Percentiles rank a stretch among this genome's conserved stretches.
phyloP scores from a whole-genome alignment of 306 rosid species.

The Mimosa pudica region DNA sequence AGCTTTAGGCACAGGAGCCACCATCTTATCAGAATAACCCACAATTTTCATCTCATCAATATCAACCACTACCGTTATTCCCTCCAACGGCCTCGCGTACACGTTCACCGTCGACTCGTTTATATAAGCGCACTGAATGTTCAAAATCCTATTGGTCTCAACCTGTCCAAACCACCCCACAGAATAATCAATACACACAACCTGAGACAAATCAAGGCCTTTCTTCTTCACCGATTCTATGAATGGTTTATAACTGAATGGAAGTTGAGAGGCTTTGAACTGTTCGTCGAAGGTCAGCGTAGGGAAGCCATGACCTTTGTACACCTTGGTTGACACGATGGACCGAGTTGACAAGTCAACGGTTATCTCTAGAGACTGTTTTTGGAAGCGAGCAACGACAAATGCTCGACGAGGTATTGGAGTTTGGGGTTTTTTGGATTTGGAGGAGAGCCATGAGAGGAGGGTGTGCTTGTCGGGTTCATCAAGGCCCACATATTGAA shows the following conservation, averaged over 20 bases:
- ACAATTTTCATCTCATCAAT: slow-evolving; percentile 28
- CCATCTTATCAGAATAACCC: slow-evolving; percentile 16
- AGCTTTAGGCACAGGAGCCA: slow-evolving; percentile 29
- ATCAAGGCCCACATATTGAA: slow-evolving; percentile 59
- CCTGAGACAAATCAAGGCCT: slow-evolving; percentile 30
- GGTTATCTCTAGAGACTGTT: slow-evolving; percentile 45
- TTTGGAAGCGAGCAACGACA: slow-evolving; percentile 43
- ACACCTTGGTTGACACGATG: slow-evolving; percentile 35
- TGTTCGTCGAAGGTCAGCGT: slow-evolving; percentile 38
- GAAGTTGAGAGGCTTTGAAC: not conserved
- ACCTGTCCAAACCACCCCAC: slow-evolving; percentile 41
- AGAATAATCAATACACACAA: not conserved
- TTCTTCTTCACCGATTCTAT: slow-evolving; percentile 32
- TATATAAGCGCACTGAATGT: slow-evolving; percentile 25
- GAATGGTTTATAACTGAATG: slow-evolving; percentile 28
- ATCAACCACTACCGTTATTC: slow-evolving; percentile 29
- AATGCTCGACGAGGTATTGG: slow-evolving; percentile 53
- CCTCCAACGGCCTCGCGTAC: slow-evolving; percentile 36
- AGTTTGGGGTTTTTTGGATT: slow-evolving; percentile 5
- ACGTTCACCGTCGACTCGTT: slow-evolving; percentile 17
- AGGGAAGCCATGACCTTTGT: slow-evolving; percentile 53
- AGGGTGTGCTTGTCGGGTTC: slow-evolving; percentile 50
- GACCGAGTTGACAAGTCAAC: slow-evolving; percentile 39
- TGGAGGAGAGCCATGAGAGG: slow-evolving; percentile 43
- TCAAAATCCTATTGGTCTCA: slow-evolving; percentile 7